These are phyloP conservation scores for Epichloe bromicola DNA, from an alignment of 2,329 filamentous ascomycete species.

Conservation along the genomic window DNA sequence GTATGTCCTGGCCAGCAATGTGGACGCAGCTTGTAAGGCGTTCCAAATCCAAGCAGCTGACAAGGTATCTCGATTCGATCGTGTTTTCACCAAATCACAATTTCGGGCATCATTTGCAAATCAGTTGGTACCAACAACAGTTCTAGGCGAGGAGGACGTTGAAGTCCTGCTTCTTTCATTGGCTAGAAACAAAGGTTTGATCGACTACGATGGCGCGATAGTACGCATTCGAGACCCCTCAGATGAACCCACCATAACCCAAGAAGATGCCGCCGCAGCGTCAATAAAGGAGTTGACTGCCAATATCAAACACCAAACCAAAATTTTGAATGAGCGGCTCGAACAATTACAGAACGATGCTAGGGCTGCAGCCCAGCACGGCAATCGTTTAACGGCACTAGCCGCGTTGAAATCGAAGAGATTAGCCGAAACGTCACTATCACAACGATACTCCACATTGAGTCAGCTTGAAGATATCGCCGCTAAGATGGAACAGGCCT, in stretches of 20 bases:
- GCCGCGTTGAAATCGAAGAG: conserved; percentile 75
- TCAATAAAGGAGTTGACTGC: conserved; percentile 68
- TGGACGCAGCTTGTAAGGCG: conserved; percentile 44
- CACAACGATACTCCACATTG: conserved; percentile 59
- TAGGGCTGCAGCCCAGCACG: conserved; percentile 54
- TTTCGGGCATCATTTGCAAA: conserved; percentile 48
- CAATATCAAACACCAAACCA: conserved; percentile 61
- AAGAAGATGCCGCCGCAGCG: conserved; percentile 71
- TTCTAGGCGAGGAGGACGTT: conserved; percentile 50
- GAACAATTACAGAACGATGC: conserved; percentile 51
- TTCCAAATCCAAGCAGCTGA: conserved; percentile 32
- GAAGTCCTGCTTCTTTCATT: conserved; percentile 59
- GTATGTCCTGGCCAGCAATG: conserved; percentile 52
- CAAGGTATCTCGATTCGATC: conserved; percentile 43
- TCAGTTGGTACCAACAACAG: conserved; percentile 33
- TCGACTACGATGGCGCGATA: conserved; percentile 50
- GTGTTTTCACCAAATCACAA: conserved; percentile 52
- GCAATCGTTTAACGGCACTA: conserved; percentile 64
- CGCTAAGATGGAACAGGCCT: conserved; percentile 71
- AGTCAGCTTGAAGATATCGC: conserved; percentile 74
- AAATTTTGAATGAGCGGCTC: conserved; percentile 52
- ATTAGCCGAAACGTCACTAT: conserved; percentile 59
- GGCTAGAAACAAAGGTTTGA: conserved; percentile 48
- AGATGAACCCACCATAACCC: conserved; percentile 44
- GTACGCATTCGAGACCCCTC: conserved; percentile 57